Conservation (phyloP, 164 flowering plant species). For the Vitis amurensis region DNA sequence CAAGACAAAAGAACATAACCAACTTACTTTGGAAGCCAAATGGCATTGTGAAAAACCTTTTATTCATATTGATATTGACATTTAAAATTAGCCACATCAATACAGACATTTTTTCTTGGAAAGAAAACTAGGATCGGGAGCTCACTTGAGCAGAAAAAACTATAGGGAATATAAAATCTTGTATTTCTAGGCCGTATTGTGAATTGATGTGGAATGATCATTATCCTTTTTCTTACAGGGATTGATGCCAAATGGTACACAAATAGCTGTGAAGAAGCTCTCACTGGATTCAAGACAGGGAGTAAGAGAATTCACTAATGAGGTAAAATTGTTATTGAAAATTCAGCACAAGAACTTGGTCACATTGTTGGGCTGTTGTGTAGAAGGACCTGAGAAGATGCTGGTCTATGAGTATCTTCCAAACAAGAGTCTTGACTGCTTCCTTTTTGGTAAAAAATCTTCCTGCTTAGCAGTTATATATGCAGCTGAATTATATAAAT, state of each 20-base stretch:
- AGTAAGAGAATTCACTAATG: conserved; percentile 62
- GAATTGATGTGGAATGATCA: neutral
- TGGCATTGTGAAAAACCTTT: too few relatives aligned
- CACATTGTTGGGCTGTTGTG: conserved; percentile 65
- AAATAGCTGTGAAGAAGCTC: conserved; percentile 76
- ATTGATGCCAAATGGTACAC: conserved; percentile 63
- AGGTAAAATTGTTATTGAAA: conserved; percentile 62
- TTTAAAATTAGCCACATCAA: too few relatives aligned
- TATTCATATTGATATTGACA: too few relatives aligned
- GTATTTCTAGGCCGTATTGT: neutral
- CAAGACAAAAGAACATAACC: too few relatives aligned
- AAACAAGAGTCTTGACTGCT: conserved; percentile 65
- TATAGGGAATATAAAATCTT: neutral
- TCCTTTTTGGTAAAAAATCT: conserved; percentile 48
- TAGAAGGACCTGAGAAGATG: conserved; percentile 76
- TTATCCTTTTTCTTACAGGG: conserved; percentile 39
- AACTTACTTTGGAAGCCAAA: too few relatives aligned
- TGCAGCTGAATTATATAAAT: neutral
- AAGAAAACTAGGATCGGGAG: too few relatives aligned
- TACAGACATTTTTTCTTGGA: too few relatives aligned
- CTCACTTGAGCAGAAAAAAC: too few relatives aligned
- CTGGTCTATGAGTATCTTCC: conserved; percentile 77
- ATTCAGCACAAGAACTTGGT: conserved; percentile 78
- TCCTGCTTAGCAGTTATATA: neutral
- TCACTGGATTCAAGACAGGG: conserved; percentile 68